phyloP scores from a whole-genome alignment of 139 green algal species.

The Pycnococcus provasolii region DNA sequence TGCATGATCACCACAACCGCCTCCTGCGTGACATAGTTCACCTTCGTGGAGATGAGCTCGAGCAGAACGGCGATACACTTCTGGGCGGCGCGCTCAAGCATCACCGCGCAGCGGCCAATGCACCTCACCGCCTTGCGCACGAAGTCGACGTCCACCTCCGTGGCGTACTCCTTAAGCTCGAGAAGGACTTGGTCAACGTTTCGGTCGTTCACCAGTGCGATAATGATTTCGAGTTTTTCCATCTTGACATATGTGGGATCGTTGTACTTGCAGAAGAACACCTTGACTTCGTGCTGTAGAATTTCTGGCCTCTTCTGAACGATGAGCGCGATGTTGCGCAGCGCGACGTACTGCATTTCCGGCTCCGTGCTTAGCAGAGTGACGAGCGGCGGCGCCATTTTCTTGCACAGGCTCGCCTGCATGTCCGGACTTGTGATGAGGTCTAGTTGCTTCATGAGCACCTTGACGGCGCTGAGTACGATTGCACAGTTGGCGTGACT shows the following conservation, averaged over 20 bases:
- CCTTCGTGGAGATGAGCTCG: conserved; percentile 88
- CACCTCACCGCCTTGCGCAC: conserved; percentile 72
- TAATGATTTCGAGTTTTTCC: conserved; percentile 99
- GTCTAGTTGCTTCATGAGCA: conserved; percentile 73
- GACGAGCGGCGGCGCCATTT: conserved; percentile 92
- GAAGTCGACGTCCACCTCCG: conserved; percentile 98
- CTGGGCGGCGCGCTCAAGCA: conserved; percentile 73
- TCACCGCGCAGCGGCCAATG: conserved; percentile 87
- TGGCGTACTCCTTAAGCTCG: conserved; percentile 98
- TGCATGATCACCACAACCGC: conserved; percentile 93
- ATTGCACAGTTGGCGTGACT: conserved; percentile 97
- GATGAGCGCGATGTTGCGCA: conserved; percentile 95
- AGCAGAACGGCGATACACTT: conserved; percentile 94
- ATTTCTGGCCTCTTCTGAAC: conserved; percentile 66
- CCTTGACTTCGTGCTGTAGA: conserved; percentile 87
- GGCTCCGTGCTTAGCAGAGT: conserved; percentile 86
- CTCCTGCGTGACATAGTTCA: conserved; percentile 98
- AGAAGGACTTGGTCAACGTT: conserved; percentile 96
- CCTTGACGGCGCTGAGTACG: conserved; percentile 89
- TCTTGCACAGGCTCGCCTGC: conserved; percentile 52
- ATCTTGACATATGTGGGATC: conserved; percentile 98
- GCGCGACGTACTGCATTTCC: conserved; percentile 95
- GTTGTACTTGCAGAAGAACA: conserved; percentile 99
- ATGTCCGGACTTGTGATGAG: conserved; percentile 35
- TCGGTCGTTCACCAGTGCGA: conserved; percentile 67